Conservation (phyloP, 2,329 filamentous ascomycete species). For the Fusarium hostae region DNA sequence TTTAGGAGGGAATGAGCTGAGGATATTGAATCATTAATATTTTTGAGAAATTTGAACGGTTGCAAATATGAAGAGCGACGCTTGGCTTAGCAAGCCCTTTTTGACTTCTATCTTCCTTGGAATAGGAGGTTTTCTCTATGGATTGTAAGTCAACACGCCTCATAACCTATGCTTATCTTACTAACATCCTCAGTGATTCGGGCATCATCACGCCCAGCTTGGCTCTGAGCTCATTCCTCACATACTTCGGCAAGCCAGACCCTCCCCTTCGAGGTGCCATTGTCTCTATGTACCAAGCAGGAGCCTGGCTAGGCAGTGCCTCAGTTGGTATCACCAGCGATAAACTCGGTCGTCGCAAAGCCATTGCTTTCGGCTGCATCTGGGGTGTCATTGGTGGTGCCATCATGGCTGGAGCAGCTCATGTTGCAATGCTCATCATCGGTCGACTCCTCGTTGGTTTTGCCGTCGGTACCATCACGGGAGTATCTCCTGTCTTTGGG, state of each 20-base stretch:
- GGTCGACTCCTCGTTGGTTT: constrained; percentile 53
- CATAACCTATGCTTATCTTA: too few species aligned
- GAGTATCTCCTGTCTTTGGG: constrained; percentile 54
- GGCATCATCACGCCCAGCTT: constrained; percentile 56
- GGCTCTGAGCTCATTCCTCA: constrained; percentile 50
- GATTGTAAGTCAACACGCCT: constrained; percentile 51
- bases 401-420: constrained; percentile 54
- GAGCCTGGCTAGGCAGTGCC: constrained; percentile 55
- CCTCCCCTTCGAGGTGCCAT: constrained; percentile 52
- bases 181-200: constrained; percentile 47
- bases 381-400: constrained; percentile 54
- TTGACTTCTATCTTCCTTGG: constrained; percentile 53
- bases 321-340: constrained; percentile 54
- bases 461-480: constrained; percentile 55
- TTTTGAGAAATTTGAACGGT: rapidly evolving
- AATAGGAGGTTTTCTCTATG: constrained; percentile 55
- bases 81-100: constrained; percentile 53
- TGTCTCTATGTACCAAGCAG: constrained; percentile 55
- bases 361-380: constrained; percentile 54
- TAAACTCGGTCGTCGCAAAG: constrained; percentile 50
- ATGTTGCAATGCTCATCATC: constrained; percentile 55
- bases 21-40: background rate
- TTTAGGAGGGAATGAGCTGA: background rate
- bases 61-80: constrained; percentile 42
- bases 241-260: constrained; percentile 51